Percentiles rank a stretch among this genome's conserved stretches.
phyloP scores from a whole-genome alignment of 352 stramenopile species.

The Phytopythium boreale region DNA sequence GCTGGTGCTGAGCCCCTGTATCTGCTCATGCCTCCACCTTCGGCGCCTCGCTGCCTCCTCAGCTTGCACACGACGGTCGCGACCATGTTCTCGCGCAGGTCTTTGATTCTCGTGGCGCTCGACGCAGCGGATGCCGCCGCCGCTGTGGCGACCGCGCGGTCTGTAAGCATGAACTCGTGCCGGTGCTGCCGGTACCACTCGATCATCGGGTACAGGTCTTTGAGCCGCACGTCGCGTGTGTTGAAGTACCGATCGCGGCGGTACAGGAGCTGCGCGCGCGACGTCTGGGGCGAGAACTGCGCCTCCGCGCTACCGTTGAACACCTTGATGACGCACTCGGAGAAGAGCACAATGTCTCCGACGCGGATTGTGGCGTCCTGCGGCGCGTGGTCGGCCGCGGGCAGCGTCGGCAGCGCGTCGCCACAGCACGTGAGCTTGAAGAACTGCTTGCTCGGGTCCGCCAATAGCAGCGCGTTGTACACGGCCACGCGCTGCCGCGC shows the following conservation, averaged over 20 bases:
- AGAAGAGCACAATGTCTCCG: slow-evolving; percentile 62
- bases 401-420: slow-evolving; percentile 34
- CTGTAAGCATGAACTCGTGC: slow-evolving; percentile 27
- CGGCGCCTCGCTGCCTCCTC: not conserved
- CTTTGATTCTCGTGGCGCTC: slow-evolving; percentile 28
- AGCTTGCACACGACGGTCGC: slow-evolving; percentile 43
- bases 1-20: not conserved
- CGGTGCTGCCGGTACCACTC: slow-evolving; percentile 64
- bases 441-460: slow-evolving; percentile 40
- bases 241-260: slow-evolving; percentile 55
- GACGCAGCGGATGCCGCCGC: not conserved
- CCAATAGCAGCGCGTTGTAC: slow-evolving; percentile 47
- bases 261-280: slow-evolving; percentile 54
- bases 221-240: slow-evolving; percentile 43
- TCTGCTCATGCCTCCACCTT: not conserved
- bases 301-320: slow-evolving; percentile 51
- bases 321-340: slow-evolving; percentile 35
- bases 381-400: slow-evolving; percentile 27
- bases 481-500: slow-evolving; percentile 23
- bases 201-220: slow-evolving; percentile 62
- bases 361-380: slow-evolving; percentile 32
- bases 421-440: slow-evolving; percentile 60
- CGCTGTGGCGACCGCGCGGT: not conserved
- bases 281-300: slow-evolving; percentile 41
- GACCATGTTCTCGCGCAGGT: slow-evolving; percentile 59